A percentile compares a stretch with the other conserved stretches of the same genome.
Evolutionary conservation across 768 basidiomycete genomes (phyloP).

Genomic region (Mycena albidolilacea): DNA sequence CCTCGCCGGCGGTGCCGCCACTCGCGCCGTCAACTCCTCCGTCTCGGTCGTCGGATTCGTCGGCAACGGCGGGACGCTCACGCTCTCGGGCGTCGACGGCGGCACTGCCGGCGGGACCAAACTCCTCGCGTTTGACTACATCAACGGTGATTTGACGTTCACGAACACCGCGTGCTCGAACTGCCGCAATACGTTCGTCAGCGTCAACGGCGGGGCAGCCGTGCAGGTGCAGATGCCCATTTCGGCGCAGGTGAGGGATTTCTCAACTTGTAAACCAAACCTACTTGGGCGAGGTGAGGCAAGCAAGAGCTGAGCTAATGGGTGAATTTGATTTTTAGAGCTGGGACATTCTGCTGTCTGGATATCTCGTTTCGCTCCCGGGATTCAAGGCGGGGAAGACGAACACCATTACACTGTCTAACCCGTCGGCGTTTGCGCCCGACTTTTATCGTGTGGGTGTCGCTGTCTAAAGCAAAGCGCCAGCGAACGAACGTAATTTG

Average conservation of each 20-base stretch:
- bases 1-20: conserved; percentile 54
- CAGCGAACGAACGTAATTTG: background rate
- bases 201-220: conserved; percentile 60
- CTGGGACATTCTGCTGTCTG: conserved; percentile 61
- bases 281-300: background rate
- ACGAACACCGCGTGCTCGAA: conserved; percentile 64
- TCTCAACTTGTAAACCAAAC: too few relatives aligned
- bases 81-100: conserved; percentile 59
- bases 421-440: conserved; percentile 58
- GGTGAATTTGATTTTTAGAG: conserved; percentile 47
- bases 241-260: conserved; percentile 58
- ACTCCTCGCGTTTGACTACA: conserved; percentile 61
- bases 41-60: conserved; percentile 58
- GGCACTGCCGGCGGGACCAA: conserved; percentile 59
- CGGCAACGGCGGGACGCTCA: conserved; percentile 61
- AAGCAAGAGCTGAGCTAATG: background rate
- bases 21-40: conserved; percentile 53
- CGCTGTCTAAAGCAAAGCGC: conserved; percentile 38
- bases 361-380: conserved; percentile 57
- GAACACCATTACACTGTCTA: conserved; percentile 62
- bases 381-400: conserved; percentile 62
- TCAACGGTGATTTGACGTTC: conserved; percentile 61
- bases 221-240: conserved; percentile 64
- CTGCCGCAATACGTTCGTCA: conserved; percentile 62
- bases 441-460: conserved; percentile 61